Conservation (phyloP, 1,139 yeast genomes). For the Suhomyces yuchorum region DNA sequence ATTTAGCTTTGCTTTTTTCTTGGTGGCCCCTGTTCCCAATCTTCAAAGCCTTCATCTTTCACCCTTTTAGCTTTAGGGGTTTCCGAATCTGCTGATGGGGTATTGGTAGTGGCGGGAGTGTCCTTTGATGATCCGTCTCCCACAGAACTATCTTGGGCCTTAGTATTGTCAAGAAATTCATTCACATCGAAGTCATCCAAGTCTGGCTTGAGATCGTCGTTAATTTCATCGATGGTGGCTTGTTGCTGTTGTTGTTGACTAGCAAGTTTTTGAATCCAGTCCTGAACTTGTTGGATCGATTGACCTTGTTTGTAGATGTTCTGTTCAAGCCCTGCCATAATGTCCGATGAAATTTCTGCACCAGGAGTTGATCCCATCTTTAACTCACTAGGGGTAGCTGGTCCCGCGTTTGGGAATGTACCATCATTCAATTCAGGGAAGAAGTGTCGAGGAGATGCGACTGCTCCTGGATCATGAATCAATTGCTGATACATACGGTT, state of each 20-base stretch:
- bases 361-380: constrained; percentile 8
- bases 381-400: constrained; percentile 15
- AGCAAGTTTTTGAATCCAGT: constrained; percentile 54
- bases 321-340: constrained; percentile 42
- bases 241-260: constrained; percentile 40
- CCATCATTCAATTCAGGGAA: constrained; percentile 34
- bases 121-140: neutral
- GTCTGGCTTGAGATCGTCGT: constrained; percentile 19
- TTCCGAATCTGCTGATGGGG: neutral
- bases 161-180: constrained; percentile 32
- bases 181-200: constrained; percentile 43
- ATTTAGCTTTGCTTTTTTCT: constrained; percentile 7
- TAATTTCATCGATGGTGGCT: constrained; percentile 18
- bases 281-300: constrained; percentile 59
- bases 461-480: constrained; percentile 26
- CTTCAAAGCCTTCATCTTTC: constrained; percentile 1
- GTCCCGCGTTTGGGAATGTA: constrained; percentile 17
- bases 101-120: neutral
- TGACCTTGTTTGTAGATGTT: constrained; percentile 54
- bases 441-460: constrained; percentile 34
- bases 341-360: constrained; percentile 17
- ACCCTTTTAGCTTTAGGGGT: neutral
- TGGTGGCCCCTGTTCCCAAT: constrained; percentile 4
- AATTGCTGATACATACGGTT: constrained; percentile 37
- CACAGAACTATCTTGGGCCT: neutral